These are phyloP conservation scores for Albifimbria verrucaria DNA, from an alignment of 2,329 filamentous ascomycete species.

Conservation along the genomic window DNA sequence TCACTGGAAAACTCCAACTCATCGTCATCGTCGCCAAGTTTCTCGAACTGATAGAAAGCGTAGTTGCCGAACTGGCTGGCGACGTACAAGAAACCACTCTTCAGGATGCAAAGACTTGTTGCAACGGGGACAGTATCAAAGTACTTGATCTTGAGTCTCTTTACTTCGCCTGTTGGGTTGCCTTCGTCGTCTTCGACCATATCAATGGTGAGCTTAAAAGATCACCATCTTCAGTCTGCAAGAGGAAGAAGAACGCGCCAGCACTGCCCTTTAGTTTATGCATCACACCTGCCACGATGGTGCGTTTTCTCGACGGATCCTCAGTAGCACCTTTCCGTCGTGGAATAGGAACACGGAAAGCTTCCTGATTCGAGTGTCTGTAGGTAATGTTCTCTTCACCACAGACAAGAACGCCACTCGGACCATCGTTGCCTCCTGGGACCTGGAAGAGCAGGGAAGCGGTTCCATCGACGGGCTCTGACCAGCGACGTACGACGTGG, in stretches of 20 bases:
- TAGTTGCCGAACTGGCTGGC: conserved; percentile 92
- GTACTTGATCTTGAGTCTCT: conserved; percentile 87
- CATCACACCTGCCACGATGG: conserved; percentile 89
- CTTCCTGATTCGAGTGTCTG: conserved; percentile 90
- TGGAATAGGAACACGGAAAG: conserved; percentile 85
- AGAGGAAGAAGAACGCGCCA: conserved; percentile 92
- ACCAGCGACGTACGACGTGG: conserved; percentile 96
- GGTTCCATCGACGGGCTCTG: conserved; percentile 85
- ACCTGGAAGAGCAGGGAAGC: conserved; percentile 92
- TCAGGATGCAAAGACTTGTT: conserved; percentile 84
- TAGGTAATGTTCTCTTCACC: conserved; percentile 94
- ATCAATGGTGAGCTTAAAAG: conserved; percentile 94
- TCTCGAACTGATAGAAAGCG: conserved; percentile 95
- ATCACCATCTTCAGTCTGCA: conserved; percentile 97
- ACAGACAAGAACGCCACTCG: conserved; percentile 92
- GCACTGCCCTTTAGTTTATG: conserved; percentile 82
- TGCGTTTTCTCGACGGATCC: conserved; percentile 85
- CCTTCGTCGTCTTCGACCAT: conserved; percentile 80
- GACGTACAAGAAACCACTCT: conserved; percentile 92
- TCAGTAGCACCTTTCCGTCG: conserved; percentile 83
- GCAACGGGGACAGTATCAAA: conserved; percentile 94
- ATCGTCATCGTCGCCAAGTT: conserved; percentile 91
- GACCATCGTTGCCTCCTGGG: conserved; percentile 87
- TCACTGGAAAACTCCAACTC: conserved; percentile 85
- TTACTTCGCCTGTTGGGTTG: conserved; percentile 76